These are phyloP conservation scores for Didymella lethalis DNA, from an alignment of 2,329 filamentous ascomycete genomes.

Conservation along the genomic window DNA sequence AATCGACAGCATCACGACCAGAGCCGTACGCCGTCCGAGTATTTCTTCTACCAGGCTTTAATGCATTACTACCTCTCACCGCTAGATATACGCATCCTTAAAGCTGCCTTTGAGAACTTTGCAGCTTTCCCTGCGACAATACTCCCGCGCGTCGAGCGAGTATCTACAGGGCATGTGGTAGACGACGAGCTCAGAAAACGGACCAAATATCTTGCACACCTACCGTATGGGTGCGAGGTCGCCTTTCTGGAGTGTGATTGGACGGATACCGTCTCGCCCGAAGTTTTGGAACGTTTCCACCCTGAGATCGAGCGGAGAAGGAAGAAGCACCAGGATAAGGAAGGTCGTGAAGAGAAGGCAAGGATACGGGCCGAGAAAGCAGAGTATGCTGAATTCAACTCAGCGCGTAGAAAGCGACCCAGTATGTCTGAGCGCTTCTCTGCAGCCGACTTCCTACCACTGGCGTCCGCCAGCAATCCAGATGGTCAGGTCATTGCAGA, in stretches of 20 bases:
- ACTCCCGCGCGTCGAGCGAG: constrained; percentile 84
- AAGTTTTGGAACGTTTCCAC: constrained; percentile 78
- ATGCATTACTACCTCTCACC: constrained; percentile 90
- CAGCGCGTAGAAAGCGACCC: constrained; percentile 67
- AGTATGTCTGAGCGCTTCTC: constrained; percentile 63
- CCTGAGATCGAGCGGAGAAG: constrained; percentile 78
- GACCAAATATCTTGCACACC: constrained; percentile 84
- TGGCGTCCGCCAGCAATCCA: constrained; percentile 40
- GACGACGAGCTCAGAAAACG: constrained; percentile 85
- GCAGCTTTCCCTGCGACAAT: constrained; percentile 84
- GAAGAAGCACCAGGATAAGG: constrained; percentile 82
- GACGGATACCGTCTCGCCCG: constrained; percentile 83
- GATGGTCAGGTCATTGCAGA: constrained; percentile 39
- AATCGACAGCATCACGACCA: constrained; percentile 56
- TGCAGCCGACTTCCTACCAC: constrained; percentile 56
- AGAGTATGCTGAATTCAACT: constrained; percentile 75
- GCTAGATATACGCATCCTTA: constrained; percentile 90
- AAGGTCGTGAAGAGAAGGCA: constrained; percentile 84
- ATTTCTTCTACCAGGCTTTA: constrained; percentile 87
- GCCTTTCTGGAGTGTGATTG: constrained; percentile 93
- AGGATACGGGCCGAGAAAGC: constrained; percentile 80
- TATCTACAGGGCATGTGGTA: constrained; percentile 85
- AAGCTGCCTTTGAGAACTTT: constrained; percentile 86
- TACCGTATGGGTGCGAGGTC: constrained; percentile 90
- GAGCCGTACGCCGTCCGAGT: constrained; percentile 62